Evolutionary conservation across 768 basidiomycete species (phyloP), one percentile per base, ranked within the genome.

Genomic region (Lactarius sanguifluus): DNA sequence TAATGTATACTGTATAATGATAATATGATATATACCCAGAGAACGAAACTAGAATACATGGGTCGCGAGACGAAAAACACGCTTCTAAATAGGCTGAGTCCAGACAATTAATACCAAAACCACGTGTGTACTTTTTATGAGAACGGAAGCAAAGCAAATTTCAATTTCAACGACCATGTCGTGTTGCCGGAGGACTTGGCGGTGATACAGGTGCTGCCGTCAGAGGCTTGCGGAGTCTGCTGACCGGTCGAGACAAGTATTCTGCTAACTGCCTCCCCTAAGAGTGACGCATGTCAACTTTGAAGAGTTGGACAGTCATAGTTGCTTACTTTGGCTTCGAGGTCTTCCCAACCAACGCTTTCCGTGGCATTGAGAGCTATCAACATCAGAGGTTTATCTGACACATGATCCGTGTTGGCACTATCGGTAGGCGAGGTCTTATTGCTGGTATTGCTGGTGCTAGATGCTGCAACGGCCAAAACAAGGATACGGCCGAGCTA

Each of bases 401-500:
- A 57, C 2, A 65, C 58, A 25, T 61, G 64, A n/a, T 64, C 66
- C 3, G 43, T 58, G 16, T 64, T 36, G 47, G 61, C 41, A 54
- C 69, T 63, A 59, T 43, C 57, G 64, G 57, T 13, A 62, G 68
- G 71, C 70, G 62, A 73, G 66, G 59, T 73, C 65, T 62, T 65
- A 69, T 58, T 69, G 30, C 65, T 64, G 20, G 25, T 52, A 13
- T 41, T 66, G 69, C 38, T 68, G 25, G 41, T 7, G 15, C 23
- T 28, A 20, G 52, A 36, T 30, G 58, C 34, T 38, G 64, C 64
- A 16, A 71, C 34, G 50, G 62, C 85, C 8, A 90, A 73, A 16
- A 92, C 89, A 25, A 89, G 77, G 41, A 92, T 84, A 50, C 86
- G 83, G 15, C 91, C 91, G 23, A 90, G 79, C 91, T 92, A 36